phyloP scores from a whole-genome alignment of 257 asterid species.

The Petunia axillaris region DNA sequence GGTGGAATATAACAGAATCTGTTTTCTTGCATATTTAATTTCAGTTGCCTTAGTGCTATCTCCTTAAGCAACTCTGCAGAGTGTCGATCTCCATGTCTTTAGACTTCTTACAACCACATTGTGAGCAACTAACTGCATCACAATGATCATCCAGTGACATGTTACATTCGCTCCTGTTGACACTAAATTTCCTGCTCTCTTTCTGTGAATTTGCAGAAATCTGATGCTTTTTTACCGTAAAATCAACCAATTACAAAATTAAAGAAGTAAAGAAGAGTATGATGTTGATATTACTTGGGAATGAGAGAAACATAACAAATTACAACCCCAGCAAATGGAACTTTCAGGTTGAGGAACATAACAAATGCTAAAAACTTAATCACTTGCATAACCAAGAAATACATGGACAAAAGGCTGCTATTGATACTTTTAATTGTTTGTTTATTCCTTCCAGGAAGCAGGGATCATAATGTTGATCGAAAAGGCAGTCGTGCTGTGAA shows the following conservation, averaged over 20 bases:
- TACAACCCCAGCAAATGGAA: too few relatives aligned
- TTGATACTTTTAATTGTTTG: too few relatives aligned
- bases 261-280: not conserved
- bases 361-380: too few relatives aligned
- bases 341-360: too few relatives aligned
- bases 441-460: too few relatives aligned
- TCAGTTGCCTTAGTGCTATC: constrained; percentile 51
- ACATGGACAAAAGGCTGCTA: too few relatives aligned
- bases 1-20: constrained; percentile 70
- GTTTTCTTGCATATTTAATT: constrained; percentile 72
- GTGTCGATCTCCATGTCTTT: constrained; percentile 9
- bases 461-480: too few relatives aligned
- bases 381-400: too few relatives aligned
- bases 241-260: constrained; percentile 21
- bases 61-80: constrained; percentile 36
- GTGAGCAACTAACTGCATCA: not conserved
- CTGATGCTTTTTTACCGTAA: constrained; percentile 40
- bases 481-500: too few relatives aligned
- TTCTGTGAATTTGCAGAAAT: not conserved
- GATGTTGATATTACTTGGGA: not conserved
- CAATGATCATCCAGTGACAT: constrained; percentile 21
- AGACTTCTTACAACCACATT: constrained; percentile 21
- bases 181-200: constrained; percentile 17
- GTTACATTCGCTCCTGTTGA: not conserved
- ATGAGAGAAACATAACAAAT: not conserved